phyloP scores from a whole-genome alignment of 2,329 filamentous ascomycete genomes.

The Penicillium sp. region DNA sequence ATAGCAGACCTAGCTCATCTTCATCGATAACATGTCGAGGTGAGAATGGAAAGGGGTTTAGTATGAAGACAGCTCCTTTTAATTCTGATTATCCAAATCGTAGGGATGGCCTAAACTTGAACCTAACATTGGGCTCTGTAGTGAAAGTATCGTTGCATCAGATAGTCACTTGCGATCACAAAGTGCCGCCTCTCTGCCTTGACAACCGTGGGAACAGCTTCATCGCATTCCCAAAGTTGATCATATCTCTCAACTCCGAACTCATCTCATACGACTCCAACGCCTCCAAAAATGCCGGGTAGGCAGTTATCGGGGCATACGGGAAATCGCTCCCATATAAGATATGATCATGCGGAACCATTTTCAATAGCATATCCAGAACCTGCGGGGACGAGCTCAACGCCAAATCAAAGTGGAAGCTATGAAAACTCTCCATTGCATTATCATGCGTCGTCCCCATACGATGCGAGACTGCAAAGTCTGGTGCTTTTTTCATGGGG shows the following conservation, averaged over 20 bases:
- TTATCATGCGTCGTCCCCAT: conserved; percentile 15
- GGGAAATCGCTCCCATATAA: conserved; percentile 31
- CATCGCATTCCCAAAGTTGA: conserved; percentile 27
- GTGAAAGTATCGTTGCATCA: too few species aligned
- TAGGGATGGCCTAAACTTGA: too few species aligned
- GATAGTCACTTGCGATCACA: too few species aligned
- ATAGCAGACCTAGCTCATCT: too few species aligned
- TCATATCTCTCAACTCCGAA: conserved; percentile 19
- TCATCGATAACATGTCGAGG: too few species aligned
- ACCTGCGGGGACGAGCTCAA: conserved; percentile 20
- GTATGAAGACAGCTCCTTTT: too few species aligned
- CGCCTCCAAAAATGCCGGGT: conserved; percentile 25
- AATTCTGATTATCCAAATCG: too few species aligned
- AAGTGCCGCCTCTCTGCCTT: too few species aligned
- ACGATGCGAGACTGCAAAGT: conserved; percentile 8
- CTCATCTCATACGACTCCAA: conserved; percentile 24
- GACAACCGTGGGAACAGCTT: conserved; percentile 10
- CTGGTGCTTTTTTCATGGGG: conserved; percentile 12
- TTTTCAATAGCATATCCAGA: conserved; percentile 17
- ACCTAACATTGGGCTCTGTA: too few species aligned
- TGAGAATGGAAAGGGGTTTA: too few species aligned
- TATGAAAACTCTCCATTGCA: conserved; percentile 18
- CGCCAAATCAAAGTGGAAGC: conserved; percentile 33
- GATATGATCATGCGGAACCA: conserved; percentile 24
- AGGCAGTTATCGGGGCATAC: conserved; percentile 23